Evolutionary conservation across 257 asterid genomes (phyloP), one percentile per base, ranked within the genome.

Genomic region (Datura wrightii): DNA sequence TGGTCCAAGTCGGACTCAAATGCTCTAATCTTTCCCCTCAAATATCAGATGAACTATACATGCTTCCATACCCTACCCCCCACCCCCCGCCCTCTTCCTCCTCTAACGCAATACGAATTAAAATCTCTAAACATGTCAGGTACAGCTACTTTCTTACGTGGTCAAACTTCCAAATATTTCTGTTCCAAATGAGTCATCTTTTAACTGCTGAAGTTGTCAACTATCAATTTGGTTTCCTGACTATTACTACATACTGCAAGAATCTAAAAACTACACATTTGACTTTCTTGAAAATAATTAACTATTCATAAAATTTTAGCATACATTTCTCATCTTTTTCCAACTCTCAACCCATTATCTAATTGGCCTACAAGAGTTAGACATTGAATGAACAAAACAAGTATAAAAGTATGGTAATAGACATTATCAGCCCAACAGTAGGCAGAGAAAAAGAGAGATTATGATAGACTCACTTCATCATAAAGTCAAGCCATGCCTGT

Each of bases 401-500:
- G 19, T 48, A 48, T 48, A 44, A 1, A 14, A 19, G 19, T 74
- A 48, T 10, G 42, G 5, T 74, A 5, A 11, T 0, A 3, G 42
- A 46, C 10, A 74, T 24, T 14, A 3, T 72, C n/a, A 19, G 39
- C 1, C 69, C 0, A 60, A 1, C 8, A 60, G 69, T 10, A 19
- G 0, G 69, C 2, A 60, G 6, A 34, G 14, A 50, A 24, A 48
- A 6, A 50, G 8, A 24, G 41, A 69, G n/a, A 42, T 52, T 48
- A 79, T 2, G 56, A 16, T 14, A 14, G 2, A 82, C 92, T 88
- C 87, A 94, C 99, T 93, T 97, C 99, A 96, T 96, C 99, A 97
- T 95, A 76, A 97, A 97, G 89, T 94, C 97, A 53, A 97, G 95
- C 99, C 98, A 97, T 14, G 98, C 99, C 87, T 92, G 90, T 5